Base-by-base conservation (phyloP, 805 yeast species). In the Myxozyma lipomycoides region DNA sequence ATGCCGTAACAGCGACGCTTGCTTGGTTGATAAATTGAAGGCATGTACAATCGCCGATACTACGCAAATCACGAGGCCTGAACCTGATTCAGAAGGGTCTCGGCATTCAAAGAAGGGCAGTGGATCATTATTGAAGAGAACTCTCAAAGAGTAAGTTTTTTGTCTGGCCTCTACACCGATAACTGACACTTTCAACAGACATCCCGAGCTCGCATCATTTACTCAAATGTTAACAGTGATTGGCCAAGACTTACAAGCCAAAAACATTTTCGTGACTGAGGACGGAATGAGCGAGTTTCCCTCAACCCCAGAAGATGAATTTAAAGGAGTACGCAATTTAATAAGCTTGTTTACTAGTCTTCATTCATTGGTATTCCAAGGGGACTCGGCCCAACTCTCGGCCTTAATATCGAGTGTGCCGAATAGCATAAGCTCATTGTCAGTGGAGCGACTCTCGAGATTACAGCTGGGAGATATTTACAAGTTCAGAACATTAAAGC, bases 311-410 rank as follows among this genome's bases (percentile, higher is more conserved):
- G 59, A 55, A 18, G 39, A 35, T 7, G 52, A 48, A 3, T 52
- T 37, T 18, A 28, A 42, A 10, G 59, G 58, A 18, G 58, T 55
- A 4, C 48, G 58, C 10, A 52, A 52, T 40, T 32, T 55, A 6
- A 41, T 55, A 17, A 26, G 46, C 19, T 48, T 39, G 10, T 35
- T 55, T 30, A 48, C 56, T 1, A 19, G 12, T n/a, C 45, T 55
- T 15, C 47, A 55, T 19, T 35, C 51, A 19, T 44, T 55, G 19
- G 34, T 50, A 7, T 55, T 51, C 30, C 18, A 51, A 23, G 55
- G 59, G 32, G 59, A 55, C 28, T 52, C 57, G 2, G 52, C 56
- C n/a, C 58, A 49, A 41, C 46, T 55, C 3, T 46, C 55, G 3
- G 51, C 58, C 4, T 36, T 55, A 36, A 43, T 55, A 10, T 23